Conservation (phyloP, 2,329 filamentous ascomycete genomes). For the Penicillium sp. region DNA sequence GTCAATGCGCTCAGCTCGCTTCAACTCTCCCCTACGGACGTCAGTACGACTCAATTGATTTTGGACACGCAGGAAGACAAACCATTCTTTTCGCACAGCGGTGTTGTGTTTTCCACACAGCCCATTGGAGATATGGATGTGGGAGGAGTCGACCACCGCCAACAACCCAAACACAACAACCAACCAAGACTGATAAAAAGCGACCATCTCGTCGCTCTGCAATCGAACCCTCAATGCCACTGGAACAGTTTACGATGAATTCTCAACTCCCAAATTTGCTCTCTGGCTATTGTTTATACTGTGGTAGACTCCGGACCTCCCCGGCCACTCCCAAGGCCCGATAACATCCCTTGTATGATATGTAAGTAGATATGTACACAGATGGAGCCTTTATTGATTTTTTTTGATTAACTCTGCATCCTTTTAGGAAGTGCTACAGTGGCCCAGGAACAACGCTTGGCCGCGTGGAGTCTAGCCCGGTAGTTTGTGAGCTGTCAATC, state of each 20-base stretch:
- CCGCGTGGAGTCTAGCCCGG: not conserved
- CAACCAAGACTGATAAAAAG: conserved; percentile 4
- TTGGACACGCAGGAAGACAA: not conserved
- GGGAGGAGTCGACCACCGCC: not conserved
- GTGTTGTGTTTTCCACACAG: not conserved
- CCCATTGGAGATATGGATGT: not conserved
- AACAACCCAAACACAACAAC: not conserved
- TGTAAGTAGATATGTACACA: not conserved
- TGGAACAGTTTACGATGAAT: not conserved
- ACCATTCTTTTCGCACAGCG: conserved; percentile 19
- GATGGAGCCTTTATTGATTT: not conserved
- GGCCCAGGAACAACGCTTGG: not conserved
- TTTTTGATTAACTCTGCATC: not conserved
- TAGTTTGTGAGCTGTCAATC: conserved; percentile 7
- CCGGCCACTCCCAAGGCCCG: not conserved
- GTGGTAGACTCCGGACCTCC: too few relatives aligned
- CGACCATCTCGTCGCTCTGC: conserved; percentile 3
- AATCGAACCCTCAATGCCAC: not conserved
- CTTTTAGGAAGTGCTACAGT: not conserved
- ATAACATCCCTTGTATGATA: conserved; percentile 7
- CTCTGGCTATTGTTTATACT: conserved; percentile 1
- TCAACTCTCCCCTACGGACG: conserved; percentile 21
- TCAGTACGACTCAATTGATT: not conserved
- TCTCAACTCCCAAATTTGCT: not conserved
- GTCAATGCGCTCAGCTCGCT: conserved; percentile 14